phyloP scores from a whole-genome alignment of 352 stramenopile genomes.

The Blastocystis sp. region DNA sequence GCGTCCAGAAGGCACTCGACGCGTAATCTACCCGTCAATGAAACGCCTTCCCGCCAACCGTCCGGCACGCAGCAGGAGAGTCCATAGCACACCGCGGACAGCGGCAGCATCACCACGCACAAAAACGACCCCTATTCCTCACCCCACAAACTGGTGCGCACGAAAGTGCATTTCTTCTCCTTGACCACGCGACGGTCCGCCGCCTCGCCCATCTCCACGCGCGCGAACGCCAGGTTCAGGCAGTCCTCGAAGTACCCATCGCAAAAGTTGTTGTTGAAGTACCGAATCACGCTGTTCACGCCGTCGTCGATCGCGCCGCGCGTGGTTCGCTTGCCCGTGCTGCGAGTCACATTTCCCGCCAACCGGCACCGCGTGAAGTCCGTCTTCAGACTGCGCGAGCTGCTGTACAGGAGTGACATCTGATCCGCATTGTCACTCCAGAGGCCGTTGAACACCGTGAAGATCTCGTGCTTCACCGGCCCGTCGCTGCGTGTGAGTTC shows the following conservation, averaged over 20 bases:
- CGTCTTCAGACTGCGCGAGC: constrained; percentile 88
- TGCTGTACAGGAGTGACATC: constrained; percentile 87
- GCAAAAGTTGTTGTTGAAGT: constrained; percentile 92
- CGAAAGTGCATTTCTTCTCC: constrained; percentile 70
- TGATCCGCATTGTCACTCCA: constrained; percentile 93
- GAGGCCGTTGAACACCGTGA: constrained; percentile 80
- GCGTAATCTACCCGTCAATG: constrained; percentile 19
- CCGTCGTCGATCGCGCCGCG: constrained; percentile 87
- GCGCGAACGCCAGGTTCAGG: constrained; percentile 83
- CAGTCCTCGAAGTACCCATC: constrained; percentile 88
- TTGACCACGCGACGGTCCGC: constrained; percentile 79
- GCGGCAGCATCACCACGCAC: constrained; percentile 74
- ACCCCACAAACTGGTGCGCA: constrained; percentile 75
- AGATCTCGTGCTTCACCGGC: constrained; percentile 71
- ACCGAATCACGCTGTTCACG: constrained; percentile 87
- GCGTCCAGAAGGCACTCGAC: background rate
- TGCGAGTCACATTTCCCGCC: background rate
- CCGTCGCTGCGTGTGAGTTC: background rate
- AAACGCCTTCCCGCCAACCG: background rate
- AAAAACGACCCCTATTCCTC: constrained; percentile 70
- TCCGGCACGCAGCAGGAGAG: constrained; percentile 71
- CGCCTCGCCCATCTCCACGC: constrained; percentile 71
- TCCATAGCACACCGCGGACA: constrained; percentile 65
- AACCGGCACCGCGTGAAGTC: constrained; percentile 82
- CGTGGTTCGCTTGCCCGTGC: constrained; percentile 86